Evolutionary conservation across 2,329 filamentous ascomycete genomes (phyloP), one percentile per base, ranked within the genome.

Genomic region (Xylariales sp.): DNA sequence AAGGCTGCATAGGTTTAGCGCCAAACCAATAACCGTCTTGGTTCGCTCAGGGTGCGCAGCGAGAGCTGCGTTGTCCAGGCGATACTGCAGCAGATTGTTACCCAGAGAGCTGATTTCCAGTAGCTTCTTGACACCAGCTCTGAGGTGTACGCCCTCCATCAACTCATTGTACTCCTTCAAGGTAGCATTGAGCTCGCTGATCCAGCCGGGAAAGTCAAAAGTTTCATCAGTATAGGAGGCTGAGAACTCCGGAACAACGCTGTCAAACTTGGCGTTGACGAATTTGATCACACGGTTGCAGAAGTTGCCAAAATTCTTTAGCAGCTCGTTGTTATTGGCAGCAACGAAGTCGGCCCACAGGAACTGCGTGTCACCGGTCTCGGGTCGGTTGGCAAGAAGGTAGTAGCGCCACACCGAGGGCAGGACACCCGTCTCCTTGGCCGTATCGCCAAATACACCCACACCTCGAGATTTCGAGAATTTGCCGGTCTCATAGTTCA

Each of bases 321-420:
- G 51, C 10, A 89, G 70, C 55, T 86, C 81, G 52, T 79, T 84
- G 67, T 89, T 89, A 67, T 88, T 88, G 42, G 73, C 72, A 11
- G 78, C 72, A 43, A 88, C 82, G 61, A 88, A 88, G 32, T 76
- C 70, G 33, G 43, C 72, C 84, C 84, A 88, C 51, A 85, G 77
- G 57, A 88, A 88, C 53, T 88, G 81, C 3, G 80, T 79, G 51
- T 88, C 85, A 21, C 78, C 75, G 14, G 78, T 83, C 57, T 89
- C 85, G 0, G 85, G 85, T 46, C 85, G 71, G 55, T 81, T 80
- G 33, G 82, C 77, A 31, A 88, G 71, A 12, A 88, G 72, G 61
- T 85, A 89, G 59, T 86, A 89, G 46, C 85, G 71, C 83, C 83
- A 89, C 12, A 88, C 82, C 43, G 85, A 81, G 0, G 83, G 65